phyloP scores from a whole-genome alignment of 1,139 yeast species.

The Petasospora rhodanensis region DNA sequence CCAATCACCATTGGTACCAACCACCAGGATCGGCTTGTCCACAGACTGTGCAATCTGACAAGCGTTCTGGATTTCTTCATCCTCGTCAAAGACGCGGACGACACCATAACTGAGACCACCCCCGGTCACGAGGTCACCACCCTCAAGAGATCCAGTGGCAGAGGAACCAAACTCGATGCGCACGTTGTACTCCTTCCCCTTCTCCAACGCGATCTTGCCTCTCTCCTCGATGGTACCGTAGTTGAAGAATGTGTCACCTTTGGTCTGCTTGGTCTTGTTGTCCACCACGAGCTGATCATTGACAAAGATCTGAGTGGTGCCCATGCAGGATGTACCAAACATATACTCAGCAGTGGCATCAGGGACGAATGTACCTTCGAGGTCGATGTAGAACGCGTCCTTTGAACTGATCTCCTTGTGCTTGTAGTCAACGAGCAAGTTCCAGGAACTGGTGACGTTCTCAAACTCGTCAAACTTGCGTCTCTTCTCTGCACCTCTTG shows the following conservation, averaged over 20 bases:
- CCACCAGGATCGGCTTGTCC: slow-evolving; percentile 43
- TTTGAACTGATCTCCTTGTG: slow-evolving; percentile 30
- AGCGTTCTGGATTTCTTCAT: slow-evolving; percentile 36
- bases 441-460: slow-evolving; percentile 33
- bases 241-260: slow-evolving; percentile 46
- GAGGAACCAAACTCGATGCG: slow-evolving; percentile 50
- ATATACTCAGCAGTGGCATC: slow-evolving; percentile 46
- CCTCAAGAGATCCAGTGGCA: slow-evolving; percentile 34
- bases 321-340: slow-evolving; percentile 48
- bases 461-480: slow-evolving; percentile 34
- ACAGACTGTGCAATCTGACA: slow-evolving; percentile 39
- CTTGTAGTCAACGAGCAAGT: slow-evolving; percentile 48
- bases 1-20: slow-evolving; percentile 46
- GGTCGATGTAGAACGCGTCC: slow-evolving; percentile 36
- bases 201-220: slow-evolving; percentile 34
- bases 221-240: slow-evolving; percentile 47
- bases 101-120: slow-evolving; percentile 38
- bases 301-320: slow-evolving; percentile 50
- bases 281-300: slow-evolving; percentile 52
- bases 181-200: slow-evolving; percentile 40
- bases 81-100: slow-evolving; percentile 28
- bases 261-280: slow-evolving; percentile 47
- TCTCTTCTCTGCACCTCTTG: slow-evolving; percentile 33
- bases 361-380: slow-evolving; percentile 43
- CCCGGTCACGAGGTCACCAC: slow-evolving; percentile 35